These are phyloP conservation scores for Megacollybia marginata DNA, from an alignment of 768 basidiomycete genomes.

Conservation along the genomic window DNA sequence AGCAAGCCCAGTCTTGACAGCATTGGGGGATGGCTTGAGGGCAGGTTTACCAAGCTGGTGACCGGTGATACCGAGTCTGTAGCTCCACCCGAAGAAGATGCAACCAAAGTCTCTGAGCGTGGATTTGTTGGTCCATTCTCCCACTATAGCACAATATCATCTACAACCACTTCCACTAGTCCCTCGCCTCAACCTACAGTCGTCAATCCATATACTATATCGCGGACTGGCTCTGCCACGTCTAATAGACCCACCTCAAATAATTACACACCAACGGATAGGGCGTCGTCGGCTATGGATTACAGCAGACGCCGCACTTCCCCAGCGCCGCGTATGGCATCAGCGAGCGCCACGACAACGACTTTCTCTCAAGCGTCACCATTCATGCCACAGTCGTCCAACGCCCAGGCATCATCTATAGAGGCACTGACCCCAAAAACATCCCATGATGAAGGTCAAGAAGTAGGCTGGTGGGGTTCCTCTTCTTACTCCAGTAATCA, in stretches of 20 bases:
- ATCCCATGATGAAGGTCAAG: slow-evolving; percentile 25
- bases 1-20: slow-evolving; percentile 88
- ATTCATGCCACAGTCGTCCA: slow-evolving; percentile 15
- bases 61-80: slow-evolving; percentile 76
- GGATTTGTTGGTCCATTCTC: slow-evolving; percentile 77
- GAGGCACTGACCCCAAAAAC: slow-evolving; percentile 26
- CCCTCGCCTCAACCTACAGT: slow-evolving; percentile 68
- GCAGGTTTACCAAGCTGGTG: slow-evolving; percentile 88
- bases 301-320: slow-evolving; percentile 50
- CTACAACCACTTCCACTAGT: slow-evolving; percentile 63
- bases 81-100: slow-evolving; percentile 29
- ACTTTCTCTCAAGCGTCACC: slow-evolving; percentile 40
- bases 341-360: slow-evolving; percentile 43
- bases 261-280: slow-evolving; percentile 49
- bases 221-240: slow-evolving; percentile 67
- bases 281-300: slow-evolving; percentile 76
- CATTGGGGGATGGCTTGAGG: slow-evolving; percentile 88
- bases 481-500: slow-evolving; percentile 26
- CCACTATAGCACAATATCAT: slow-evolving; percentile 89
- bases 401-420: neutral
- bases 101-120: slow-evolving; percentile 27
- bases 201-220: slow-evolving; percentile 30
- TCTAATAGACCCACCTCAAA: slow-evolving; percentile 36
- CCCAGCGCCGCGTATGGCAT: slow-evolving; percentile 46
- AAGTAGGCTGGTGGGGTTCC: slow-evolving; percentile 61